phyloP scores from a whole-genome alignment of 2,329 filamentous ascomycete species.

The Aspergillus uvarum region DNA sequence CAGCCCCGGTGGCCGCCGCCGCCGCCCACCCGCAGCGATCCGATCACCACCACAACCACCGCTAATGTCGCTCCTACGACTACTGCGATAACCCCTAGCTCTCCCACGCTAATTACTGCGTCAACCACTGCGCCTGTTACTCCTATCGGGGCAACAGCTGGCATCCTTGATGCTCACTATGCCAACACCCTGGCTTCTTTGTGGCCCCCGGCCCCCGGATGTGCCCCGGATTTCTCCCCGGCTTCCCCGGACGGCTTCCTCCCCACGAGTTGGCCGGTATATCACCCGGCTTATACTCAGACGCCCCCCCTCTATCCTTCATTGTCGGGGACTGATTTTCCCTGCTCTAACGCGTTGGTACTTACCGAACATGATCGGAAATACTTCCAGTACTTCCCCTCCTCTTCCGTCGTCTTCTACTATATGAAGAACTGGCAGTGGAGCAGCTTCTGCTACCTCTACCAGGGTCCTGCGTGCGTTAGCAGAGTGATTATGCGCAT shows the following conservation, averaged over 20 bases:
- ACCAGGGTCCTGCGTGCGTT: slow-evolving; percentile 34
- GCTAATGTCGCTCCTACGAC: slow-evolving; percentile 1
- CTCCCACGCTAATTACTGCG: background rate
- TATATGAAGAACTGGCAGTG: slow-evolving; percentile 42
- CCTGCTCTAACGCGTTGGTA: slow-evolving; percentile 36
- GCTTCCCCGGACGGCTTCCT: slow-evolving; percentile 20
- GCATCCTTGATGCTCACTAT: slow-evolving; percentile 4
- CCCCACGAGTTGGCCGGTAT: slow-evolving; percentile 7
- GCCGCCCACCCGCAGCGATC: slow-evolving; percentile 12
- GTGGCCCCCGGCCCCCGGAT: slow-evolving; percentile 2
- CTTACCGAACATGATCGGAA: slow-evolving; percentile 36
- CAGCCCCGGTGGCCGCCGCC: slow-evolving; percentile 24
- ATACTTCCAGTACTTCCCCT: slow-evolving; percentile 37
- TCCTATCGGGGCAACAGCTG: background rate
- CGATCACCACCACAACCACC: slow-evolving; percentile 1
- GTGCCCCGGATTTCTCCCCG: slow-evolving; percentile 15
- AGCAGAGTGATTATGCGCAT: slow-evolving; percentile 43
- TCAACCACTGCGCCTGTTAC: background rate
- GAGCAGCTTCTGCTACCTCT: slow-evolving; percentile 40
- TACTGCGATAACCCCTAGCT: background rate
- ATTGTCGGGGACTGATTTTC: slow-evolving; percentile 19
- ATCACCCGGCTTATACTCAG: slow-evolving; percentile 8
- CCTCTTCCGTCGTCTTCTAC: slow-evolving; percentile 34
- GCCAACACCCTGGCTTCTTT: slow-evolving; percentile 10
- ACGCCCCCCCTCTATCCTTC: slow-evolving; percentile 29